phyloP scores from a whole-genome alignment of 441 rosid genomes.

The Bruguiera hainesii region DNA sequence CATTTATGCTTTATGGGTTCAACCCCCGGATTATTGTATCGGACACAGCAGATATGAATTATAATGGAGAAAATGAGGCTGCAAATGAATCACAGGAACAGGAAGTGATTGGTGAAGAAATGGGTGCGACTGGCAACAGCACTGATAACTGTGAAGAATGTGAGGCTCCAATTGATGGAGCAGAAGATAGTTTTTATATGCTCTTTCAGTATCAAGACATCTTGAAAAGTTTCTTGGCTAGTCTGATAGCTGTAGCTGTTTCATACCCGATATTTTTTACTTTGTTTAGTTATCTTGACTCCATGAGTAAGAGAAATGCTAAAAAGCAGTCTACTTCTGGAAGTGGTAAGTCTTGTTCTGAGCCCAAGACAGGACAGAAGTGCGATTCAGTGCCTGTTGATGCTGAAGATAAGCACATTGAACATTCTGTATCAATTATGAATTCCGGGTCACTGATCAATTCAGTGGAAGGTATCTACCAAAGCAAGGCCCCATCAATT shows the following conservation, averaged over 20 bases:
- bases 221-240: too few relatives aligned
- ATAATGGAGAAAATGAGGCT: constrained; percentile 16
- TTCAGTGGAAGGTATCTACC: constrained; percentile 9
- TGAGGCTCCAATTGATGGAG: constrained; percentile 6
- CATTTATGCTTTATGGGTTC: constrained; percentile 6
- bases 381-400: constrained; percentile 7
- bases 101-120: constrained; percentile 16
- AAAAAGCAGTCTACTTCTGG: constrained; percentile 8
- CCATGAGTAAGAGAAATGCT: constrained; percentile 18
- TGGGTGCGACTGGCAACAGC: not conserved
- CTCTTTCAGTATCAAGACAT: too few relatives aligned
- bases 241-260: too few relatives aligned
- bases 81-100: constrained; percentile 13
- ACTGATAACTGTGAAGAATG: not conserved
- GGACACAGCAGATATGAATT: constrained; percentile 3
- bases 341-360: constrained; percentile 9
- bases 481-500: constrained; percentile 31
- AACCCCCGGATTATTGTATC: not conserved
- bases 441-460: constrained; percentile 13
- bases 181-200: not conserved
- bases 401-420: constrained; percentile 13
- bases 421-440: constrained; percentile 2
- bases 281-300: constrained; percentile 11
- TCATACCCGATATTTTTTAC: not conserved
- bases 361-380: constrained; percentile 15